Conservation (phyloP, 345 rosid genomes). For the Carallia pectinifolia region DNA sequence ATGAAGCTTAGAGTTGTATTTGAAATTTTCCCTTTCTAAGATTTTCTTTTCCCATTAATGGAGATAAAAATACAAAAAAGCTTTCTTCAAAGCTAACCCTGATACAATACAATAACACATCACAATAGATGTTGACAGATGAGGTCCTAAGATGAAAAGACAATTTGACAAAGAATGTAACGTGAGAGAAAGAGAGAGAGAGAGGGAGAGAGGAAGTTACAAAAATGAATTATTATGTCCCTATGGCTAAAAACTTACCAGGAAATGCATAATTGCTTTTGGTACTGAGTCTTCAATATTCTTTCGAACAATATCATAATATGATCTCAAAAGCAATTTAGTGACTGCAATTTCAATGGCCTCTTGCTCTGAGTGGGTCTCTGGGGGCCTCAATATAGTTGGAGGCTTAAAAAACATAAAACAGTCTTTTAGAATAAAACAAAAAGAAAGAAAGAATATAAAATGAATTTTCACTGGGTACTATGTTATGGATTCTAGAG, state of each 20-base stretch:
- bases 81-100: too few species aligned
- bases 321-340: conserved; percentile 79
- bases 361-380: conserved; percentile 86
- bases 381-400: conserved; percentile 74
- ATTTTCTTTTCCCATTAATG: too few species aligned
- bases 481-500: background rate
- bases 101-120: too few species aligned
- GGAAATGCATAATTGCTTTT: conserved; percentile 96
- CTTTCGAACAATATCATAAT: conserved; percentile 93
- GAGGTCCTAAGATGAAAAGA: background rate
- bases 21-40: too few species aligned
- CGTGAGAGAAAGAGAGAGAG: background rate
- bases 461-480: background rate
- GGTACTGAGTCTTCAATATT: conserved; percentile 86
- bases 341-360: conserved; percentile 69
- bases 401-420: conserved; percentile 66
- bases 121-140: too few species aligned
- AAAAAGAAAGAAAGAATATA: background rate
- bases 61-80: too few species aligned
- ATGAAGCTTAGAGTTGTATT: too few species aligned
- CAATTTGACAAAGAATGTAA: background rate
- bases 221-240: background rate
- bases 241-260: conserved; percentile 43
- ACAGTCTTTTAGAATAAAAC: background rate
- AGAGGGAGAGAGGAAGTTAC: background rate